phyloP scores from a whole-genome alignment of 148 eudicot species.

The Agrostemma githago region DNA sequence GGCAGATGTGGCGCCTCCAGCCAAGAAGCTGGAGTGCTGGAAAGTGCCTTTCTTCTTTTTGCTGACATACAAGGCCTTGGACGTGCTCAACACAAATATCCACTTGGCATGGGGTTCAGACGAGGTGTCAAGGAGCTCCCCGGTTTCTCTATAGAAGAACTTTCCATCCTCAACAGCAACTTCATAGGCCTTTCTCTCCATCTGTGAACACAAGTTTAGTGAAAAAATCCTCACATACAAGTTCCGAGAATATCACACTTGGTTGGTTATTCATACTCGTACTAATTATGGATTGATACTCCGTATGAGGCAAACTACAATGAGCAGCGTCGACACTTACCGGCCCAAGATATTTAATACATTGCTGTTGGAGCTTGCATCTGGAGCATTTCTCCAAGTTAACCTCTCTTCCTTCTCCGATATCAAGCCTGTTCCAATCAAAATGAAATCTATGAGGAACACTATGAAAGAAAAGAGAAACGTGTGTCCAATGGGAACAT shows the following conservation, averaged over 20 bases:
- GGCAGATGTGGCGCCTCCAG: conserved; percentile 96
- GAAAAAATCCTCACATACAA: neutral
- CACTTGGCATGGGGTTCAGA: conserved; percentile 64
- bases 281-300: neutral
- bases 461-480: conserved; percentile 2
- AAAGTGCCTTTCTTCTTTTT: conserved; percentile 88
- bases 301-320: neutral
- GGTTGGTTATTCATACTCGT: neutral
- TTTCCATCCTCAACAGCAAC: conserved; percentile 64
- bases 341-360: conserved; percentile 98
- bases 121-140: conserved; percentile 63
- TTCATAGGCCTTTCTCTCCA: conserved; percentile 84
- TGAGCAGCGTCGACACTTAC: conserved; percentile 35
- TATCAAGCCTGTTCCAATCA: conserved; percentile 63
- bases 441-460: neutral
- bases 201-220: conserved; percentile 38
- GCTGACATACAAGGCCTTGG: conserved; percentile 74
- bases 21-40: conserved; percentile 97
- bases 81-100: conserved; percentile 94
- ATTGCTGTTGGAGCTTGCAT: conserved; percentile 80
- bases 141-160: conserved; percentile 50
- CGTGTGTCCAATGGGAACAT: neutral
- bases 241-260: neutral
- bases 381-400: conserved; percentile 78
- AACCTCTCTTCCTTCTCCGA: conserved; percentile 93